A percentile compares a stretch with the other conserved stretches of the same genome.
These are phyloP conservation scores for Xylaria sp. DNA, from an alignment of 2,329 filamentous ascomycete genomes.

Conservation along the genomic window DNA sequence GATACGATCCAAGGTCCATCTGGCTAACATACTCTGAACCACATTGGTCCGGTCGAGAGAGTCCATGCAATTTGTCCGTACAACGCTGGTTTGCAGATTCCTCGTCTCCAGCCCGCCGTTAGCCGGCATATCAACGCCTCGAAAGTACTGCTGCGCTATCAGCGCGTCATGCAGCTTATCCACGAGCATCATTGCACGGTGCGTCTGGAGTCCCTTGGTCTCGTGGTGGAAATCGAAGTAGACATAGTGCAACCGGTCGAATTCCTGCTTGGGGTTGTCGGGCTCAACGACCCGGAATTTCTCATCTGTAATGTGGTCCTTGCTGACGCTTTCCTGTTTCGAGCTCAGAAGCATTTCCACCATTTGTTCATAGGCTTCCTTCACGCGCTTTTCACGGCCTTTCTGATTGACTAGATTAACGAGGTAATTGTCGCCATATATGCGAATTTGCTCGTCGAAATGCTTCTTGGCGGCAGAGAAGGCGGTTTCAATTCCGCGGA, in stretches of 20 bases:
- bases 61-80: conserved; percentile 99
- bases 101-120: conserved; percentile 82
- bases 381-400: conserved; percentile 88
- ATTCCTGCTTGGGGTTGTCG: conserved; percentile 66
- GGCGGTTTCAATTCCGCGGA: conserved; percentile 85
- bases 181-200: conserved; percentile 87
- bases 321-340: conserved; percentile 72
- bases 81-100: conserved; percentile 85
- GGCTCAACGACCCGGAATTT: conserved; percentile 84
- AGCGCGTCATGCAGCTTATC: conserved; percentile 83
- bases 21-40: conserved; percentile 95
- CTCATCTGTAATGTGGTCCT: conserved; percentile 75
- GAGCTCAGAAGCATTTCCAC: conserved; percentile 79
- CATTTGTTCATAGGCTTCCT: conserved; percentile 93
- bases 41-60: conserved; percentile 98
- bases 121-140: conserved; percentile 85
- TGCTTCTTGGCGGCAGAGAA: conserved; percentile 83
- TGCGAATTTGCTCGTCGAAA: conserved; percentile 90
- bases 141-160: conserved; percentile 87
- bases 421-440: conserved; percentile 97
- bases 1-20: conserved; percentile 88
- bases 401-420: conserved; percentile 98
- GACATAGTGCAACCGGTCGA: conserved; percentile 91
- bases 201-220: conserved; percentile 94
- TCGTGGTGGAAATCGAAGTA: conserved; percentile 99